These are phyloP conservation scores for Carex kokanica DNA, from an alignment of 176 grass and related monocot genomes.

Conservation along the genomic window DNA sequence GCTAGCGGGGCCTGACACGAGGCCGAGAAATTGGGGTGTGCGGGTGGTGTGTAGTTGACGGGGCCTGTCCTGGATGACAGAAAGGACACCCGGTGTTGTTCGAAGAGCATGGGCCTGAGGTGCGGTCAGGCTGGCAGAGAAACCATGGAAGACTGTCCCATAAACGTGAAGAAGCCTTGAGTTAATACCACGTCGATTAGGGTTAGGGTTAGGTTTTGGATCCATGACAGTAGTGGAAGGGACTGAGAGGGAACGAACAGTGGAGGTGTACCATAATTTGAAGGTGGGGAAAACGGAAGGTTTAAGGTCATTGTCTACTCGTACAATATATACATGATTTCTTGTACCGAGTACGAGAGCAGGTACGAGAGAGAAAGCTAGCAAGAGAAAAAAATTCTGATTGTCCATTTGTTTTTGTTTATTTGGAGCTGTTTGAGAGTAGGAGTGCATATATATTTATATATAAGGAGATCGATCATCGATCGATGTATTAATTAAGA, in stretches of 20 bases:
- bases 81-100: constrained; percentile 54
- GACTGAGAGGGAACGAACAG: constrained; percentile 36
- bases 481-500: too few species aligned
- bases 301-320: constrained; percentile 58
- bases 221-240: too few species aligned
- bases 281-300: constrained; percentile 71
- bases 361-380: too few species aligned
- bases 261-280: constrained; percentile 71
- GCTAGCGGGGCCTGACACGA: constrained; percentile 15
- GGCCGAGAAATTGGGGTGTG: constrained; percentile 85
- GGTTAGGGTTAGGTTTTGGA: too few species aligned
- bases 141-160: constrained; percentile 77
- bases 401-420: too few species aligned
- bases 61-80: constrained; percentile 58
- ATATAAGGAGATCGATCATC: too few species aligned
- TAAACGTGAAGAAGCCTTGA: constrained; percentile 61
- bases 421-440: too few species aligned
- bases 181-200: too few species aligned
- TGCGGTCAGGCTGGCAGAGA: constrained; percentile 57
- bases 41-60: constrained; percentile 64
- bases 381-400: too few species aligned
- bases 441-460: too few species aligned
- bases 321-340: constrained; percentile 71
- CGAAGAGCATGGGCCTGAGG: constrained; percentile 45
- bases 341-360: too few species aligned